Base-by-base conservation (phyloP, 192 early-diverging fungal species). In the Polychytrium aggregatum region DNA sequence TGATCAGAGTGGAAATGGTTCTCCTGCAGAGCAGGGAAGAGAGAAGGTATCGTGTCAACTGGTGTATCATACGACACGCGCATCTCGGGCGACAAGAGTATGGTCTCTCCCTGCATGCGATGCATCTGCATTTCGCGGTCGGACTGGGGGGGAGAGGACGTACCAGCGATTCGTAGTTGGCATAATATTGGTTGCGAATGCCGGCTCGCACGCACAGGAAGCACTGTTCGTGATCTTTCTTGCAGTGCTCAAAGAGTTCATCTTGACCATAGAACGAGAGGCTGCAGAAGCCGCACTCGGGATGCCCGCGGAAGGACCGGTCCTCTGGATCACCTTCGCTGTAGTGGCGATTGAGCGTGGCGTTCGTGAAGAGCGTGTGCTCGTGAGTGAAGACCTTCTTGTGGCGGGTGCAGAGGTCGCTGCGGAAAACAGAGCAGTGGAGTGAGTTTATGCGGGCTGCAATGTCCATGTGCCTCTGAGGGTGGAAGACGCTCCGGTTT, bases 361-460 rank as follows among this genome's bases (percentile, higher is more conserved):
- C 47, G 20, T 71, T 60, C 1, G 85, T 87, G 64, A 79, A 97
- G 13, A 98, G 72, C 16, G 74, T 71, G 59, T 93, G 91, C 56
- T 98, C 94, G 62, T 92, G 84, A 0, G 86, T 74, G 64, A 98
- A 98, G 10, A 91, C 77, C 66, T 86, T 93, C 65, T 97, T 95
- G 65, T 86, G 68, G 11, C 76, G 73, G 16, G 80, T 76, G 54
- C 94, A 98, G 29, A 95, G 63, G 42, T 98, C 87, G 50, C 94
- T 87, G 48, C 35, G 39, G 7, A 36, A 30, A 57, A 44, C 9
- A 55, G 37, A 41, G 9, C 14, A 42, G 51, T 31, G 25, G 18
- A 35, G 40, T 45, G 50, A 37, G 4, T 20, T 13, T 44, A 14
- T 20, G 27, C 3, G 8, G 34, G 25, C 1, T 26, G 30, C 33